phyloP scores from a whole-genome alignment of 202 grass and related monocot genomes.

The Schoenoplectus tabernaemontani region DNA sequence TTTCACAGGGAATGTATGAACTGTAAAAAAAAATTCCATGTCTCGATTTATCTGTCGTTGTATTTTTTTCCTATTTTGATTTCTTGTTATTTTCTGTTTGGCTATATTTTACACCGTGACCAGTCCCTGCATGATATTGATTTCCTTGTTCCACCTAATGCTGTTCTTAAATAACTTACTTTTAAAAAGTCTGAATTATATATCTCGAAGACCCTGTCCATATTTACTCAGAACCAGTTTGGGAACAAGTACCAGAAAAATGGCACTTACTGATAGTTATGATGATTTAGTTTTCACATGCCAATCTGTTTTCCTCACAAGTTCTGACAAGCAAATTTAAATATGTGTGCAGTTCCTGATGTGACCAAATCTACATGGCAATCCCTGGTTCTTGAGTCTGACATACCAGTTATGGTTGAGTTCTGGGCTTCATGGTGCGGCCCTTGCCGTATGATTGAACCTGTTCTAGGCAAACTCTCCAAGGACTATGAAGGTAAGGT shows the following conservation, averaged over 20 bases:
- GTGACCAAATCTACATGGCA: slow-evolving; percentile 76
- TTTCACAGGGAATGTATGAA: background rate
- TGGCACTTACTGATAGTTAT: background rate
- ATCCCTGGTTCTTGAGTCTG: slow-evolving; percentile 48
- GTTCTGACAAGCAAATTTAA: background rate
- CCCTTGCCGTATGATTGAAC: slow-evolving; percentile 77
- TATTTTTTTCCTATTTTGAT: background rate
- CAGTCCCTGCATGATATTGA: background rate
- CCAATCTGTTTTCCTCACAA: background rate
- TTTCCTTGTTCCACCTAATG: background rate
- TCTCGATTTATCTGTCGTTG: background rate
- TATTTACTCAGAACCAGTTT: background rate
- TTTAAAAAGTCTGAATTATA: no score
- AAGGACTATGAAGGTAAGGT: slow-evolving; percentile 83
- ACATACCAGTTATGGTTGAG: slow-evolving; percentile 63
- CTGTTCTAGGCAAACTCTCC: slow-evolving; percentile 56
- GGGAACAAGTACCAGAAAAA: background rate
- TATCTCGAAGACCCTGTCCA: no score
- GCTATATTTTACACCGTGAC: background rate
- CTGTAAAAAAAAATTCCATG: background rate
- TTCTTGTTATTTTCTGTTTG: background rate
- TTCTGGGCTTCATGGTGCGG: slow-evolving; percentile 91
- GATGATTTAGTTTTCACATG: background rate
- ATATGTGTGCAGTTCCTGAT: slow-evolving; percentile 50
- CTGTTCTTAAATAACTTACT: no score